Conservation (phyloP, 225 moss, liverwort and hornwort genomes). For the Physcomitrium patens region DNA sequence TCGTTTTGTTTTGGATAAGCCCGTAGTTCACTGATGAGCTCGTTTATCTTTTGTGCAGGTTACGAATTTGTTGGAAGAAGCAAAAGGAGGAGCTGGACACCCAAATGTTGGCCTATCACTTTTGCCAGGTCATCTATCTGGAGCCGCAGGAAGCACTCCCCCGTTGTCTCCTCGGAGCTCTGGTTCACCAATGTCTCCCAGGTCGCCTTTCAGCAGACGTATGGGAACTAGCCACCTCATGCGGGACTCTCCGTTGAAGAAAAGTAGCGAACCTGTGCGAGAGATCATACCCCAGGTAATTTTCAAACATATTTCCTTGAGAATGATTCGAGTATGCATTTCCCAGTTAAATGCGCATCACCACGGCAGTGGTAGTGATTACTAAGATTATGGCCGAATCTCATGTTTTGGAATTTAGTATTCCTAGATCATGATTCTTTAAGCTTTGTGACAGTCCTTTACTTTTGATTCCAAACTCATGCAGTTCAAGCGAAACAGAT, state of each 20-base stretch:
- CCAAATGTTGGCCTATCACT: slow-evolving; percentile 40
- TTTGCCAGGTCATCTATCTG: slow-evolving; percentile 51
- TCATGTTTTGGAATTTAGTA: no score
- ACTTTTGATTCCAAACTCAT: no score
- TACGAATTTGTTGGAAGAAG: slow-evolving; percentile 66
- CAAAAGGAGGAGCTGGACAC: slow-evolving; percentile 47
- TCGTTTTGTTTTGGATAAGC: no score
- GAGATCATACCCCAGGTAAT: slow-evolving; percentile 95
- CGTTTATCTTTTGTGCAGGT: slow-evolving; percentile 41
- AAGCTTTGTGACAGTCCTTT: no score
- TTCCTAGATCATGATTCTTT: no score
- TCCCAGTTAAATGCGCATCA: not conserved
- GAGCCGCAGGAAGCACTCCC: slow-evolving; percentile 59
- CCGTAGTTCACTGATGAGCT: no score
- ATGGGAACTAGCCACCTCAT: slow-evolving; percentile 67
- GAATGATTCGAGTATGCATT: not conserved
- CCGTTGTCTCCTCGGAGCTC: slow-evolving; percentile 65
- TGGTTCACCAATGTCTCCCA: slow-evolving; percentile 89
- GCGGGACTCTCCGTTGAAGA: slow-evolving; percentile 89
- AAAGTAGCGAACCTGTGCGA: slow-evolving; percentile 81
- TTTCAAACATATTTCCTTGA: not conserved
- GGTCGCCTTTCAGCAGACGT: slow-evolving; percentile 95
- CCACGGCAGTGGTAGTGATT: not conserved
- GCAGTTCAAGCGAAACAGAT: no score
- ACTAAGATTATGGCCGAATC: no score